These are phyloP conservation scores for Cinnamomum micranthum DNA, from an alignment of 164 flowering plant genomes.

Conservation along the genomic window DNA sequence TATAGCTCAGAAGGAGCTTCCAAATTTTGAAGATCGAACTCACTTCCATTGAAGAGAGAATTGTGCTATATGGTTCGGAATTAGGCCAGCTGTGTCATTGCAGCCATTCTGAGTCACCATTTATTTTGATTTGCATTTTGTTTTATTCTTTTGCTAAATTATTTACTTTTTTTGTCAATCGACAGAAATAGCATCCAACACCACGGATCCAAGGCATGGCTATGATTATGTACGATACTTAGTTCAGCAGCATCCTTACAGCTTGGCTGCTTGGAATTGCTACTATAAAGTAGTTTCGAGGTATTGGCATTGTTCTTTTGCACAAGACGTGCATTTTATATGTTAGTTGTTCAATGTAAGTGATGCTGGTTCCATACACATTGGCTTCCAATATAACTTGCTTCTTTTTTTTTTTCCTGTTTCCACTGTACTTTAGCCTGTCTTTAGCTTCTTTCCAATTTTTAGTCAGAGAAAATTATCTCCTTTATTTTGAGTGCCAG, in stretches of 20 bases:
- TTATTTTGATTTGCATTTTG: neutral
- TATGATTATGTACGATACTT: conserved; percentile 52
- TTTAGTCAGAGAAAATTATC: too few relatives aligned
- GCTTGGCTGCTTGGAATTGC: conserved; percentile 85
- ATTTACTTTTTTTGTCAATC: neutral
- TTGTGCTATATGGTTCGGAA: neutral
- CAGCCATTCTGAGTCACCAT: neutral
- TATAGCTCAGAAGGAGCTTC: neutral
- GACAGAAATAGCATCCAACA: conserved; percentile 63
- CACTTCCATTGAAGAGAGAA: neutral
- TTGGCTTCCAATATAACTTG: too few relatives aligned
- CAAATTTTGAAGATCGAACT: neutral
- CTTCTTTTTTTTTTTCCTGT: too few relatives aligned
- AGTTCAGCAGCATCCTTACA: conserved; percentile 69
- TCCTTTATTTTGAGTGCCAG: too few relatives aligned
- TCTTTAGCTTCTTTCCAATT: too few relatives aligned
- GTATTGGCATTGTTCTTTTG: conserved; percentile 26
- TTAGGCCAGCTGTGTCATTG: neutral
- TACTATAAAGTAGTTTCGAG: conserved; percentile 68
- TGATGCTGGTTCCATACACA: too few relatives aligned
- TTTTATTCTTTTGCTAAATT: neutral
- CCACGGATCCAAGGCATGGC: conserved; percentile 57
- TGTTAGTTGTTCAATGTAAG: too few relatives aligned
- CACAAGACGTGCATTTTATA: neutral
- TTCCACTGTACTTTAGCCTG: too few relatives aligned